A percentile compares a stretch with the other conserved stretches of the same genome.
These are phyloP conservation scores for Lactarius sp. DNA, from an alignment of 768 basidiomycete species.

Conservation along the genomic window DNA sequence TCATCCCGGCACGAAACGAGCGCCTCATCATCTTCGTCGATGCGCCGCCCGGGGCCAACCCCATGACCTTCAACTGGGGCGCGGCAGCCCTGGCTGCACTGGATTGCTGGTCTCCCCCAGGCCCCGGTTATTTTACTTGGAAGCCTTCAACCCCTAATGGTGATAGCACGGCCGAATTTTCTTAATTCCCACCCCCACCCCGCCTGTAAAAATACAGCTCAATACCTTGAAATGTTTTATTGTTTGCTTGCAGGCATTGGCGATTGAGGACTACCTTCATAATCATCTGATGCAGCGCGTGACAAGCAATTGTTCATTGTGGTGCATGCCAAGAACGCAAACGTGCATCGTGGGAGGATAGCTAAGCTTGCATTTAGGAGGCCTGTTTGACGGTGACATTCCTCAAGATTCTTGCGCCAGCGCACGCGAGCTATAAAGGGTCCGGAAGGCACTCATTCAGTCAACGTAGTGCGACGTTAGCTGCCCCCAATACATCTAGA, in stretches of 20 bases:
- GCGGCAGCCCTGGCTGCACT: conserved; percentile 59
- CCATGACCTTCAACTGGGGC: conserved; percentile 75
- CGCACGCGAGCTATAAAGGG: not conserved
- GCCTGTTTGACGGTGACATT: not conserved
- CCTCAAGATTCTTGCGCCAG: not conserved
- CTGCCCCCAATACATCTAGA: not conserved
- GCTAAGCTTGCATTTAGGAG: too few species aligned
- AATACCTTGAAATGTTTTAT: not conserved
- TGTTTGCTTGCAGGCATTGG: not conserved
- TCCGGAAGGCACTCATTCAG: not conserved
- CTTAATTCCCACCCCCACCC: not conserved
- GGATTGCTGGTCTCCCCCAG: conserved; percentile 45
- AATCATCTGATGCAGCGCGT: not conserved
- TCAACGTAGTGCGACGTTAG: not conserved
- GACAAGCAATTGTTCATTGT: not conserved
- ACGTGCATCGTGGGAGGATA: not conserved
- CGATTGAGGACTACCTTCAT: not conserved
- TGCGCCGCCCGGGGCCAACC: conserved; percentile 52
- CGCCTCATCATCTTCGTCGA: conserved; percentile 71
- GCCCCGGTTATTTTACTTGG: conserved; percentile 16
- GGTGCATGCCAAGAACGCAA: not conserved
- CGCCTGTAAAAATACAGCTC: not conserved
- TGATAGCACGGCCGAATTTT: not conserved
- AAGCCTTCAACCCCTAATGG: not conserved
- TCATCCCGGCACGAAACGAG: conserved; percentile 62